phyloP scores from a whole-genome alignment of 2,329 filamentous ascomycete species.

The Alternaria conjuncta region DNA sequence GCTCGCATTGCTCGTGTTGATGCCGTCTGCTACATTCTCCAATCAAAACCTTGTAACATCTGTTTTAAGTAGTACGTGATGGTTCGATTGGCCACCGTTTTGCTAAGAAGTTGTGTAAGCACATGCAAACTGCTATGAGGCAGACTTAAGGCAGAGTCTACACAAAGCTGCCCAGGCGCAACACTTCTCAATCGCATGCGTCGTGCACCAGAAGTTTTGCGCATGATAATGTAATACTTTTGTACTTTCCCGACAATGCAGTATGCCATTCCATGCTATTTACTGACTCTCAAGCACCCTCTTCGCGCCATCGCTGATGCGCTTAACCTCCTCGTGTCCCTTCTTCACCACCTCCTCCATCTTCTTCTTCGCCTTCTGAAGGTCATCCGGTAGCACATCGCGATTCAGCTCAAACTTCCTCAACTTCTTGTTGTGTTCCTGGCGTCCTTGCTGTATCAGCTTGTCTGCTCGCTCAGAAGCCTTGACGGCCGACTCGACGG shows the following conservation, averaged over 20 bases:
- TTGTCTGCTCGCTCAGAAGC: slow-evolving; percentile 52
- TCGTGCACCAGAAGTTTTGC: not conserved
- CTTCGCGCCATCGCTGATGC: slow-evolving; percentile 56
- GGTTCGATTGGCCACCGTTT: not conserved
- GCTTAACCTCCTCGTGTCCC: slow-evolving; percentile 56
- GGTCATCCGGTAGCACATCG: slow-evolving; percentile 55
- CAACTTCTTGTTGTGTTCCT: slow-evolving; percentile 58
- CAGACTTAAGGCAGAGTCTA: not conserved
- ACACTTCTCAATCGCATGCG: not conserved
- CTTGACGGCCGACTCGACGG: slow-evolving; percentile 49
- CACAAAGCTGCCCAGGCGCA: not conserved
- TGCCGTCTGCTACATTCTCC: not conserved
- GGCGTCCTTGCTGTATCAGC: slow-evolving; percentile 52
- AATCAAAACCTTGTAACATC: not conserved
- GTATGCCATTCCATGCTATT: not conserved
- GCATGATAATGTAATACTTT: not conserved
- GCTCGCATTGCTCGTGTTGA: slow-evolving; percentile 25
- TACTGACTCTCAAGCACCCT: slow-evolving; percentile 52
- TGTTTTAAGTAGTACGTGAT: not conserved
- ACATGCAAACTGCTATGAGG: not conserved
- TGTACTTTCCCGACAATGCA: not conserved
- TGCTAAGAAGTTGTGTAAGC: not conserved
- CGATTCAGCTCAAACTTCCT: slow-evolving; percentile 52
- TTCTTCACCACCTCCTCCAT: slow-evolving; percentile 62
- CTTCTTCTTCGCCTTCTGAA: slow-evolving; percentile 55